Evolutionary conservation across 2,329 filamentous ascomycete genomes (phyloP), one percentile per base, ranked within the genome.

Genomic region (Lasiodiplodia sp.): DNA sequence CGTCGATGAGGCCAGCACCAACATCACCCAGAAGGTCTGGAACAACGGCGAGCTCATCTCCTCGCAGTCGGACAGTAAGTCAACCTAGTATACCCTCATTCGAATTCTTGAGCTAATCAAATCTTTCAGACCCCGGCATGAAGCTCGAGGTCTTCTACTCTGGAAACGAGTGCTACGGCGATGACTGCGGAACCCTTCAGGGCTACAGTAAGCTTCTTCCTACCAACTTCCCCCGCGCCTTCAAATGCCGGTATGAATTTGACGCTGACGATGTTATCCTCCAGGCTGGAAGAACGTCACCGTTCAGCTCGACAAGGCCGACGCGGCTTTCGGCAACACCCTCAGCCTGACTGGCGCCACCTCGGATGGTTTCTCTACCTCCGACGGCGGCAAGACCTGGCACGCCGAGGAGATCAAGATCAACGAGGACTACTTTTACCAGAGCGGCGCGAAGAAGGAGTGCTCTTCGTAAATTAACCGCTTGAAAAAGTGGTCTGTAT

Each of bases 141-240:
- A 69, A 71, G 60, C 69, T 68, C 47, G 57, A 49, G 6, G 68
- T 71, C 12, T 71, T 71, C 47, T 71, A 71, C 69, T 84, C 70
- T 2, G 68, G 57, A 14, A 69, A 65, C 28, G 69, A 71, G 60
- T 71, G 69, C 60, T 69, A 69, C 64, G 40, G 21, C 18, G 55
- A 40, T 25, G 55, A 56, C 28, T 71, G 69, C 49, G 68, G 69
- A 16, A 68, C 60, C 10, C 64, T 71, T 23, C 38, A 55, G 21
- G 65, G 57, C 28, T 69, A 71, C 38, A 66, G 64, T 67, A 37
- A 21, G 63, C 47, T 8, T 44, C 3, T 23, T 8, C 16, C 31
- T n/a, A 7, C 3, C 52, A 28, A 28, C 7, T 2, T 28, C 11
- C 21, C 18, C 4, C 21, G 21, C 16, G 3, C 1, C 1, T 11